Conservation (phyloP, 768 basidiomycete genomes). For the Boletus subcaerulescens region DNA sequence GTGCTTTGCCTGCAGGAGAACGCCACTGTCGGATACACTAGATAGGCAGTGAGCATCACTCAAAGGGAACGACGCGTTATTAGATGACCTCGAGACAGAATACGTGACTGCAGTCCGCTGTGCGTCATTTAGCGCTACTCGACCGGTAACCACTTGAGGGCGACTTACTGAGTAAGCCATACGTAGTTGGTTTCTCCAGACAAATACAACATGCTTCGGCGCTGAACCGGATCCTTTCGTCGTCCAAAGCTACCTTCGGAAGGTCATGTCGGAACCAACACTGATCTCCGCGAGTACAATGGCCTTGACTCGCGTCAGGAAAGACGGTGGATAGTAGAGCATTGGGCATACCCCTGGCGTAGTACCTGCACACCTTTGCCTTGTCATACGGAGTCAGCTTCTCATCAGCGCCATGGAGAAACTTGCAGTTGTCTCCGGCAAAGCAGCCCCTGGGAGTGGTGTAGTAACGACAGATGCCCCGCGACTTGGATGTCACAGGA, state of each 20-base stretch:
- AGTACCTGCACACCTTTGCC: conserved; percentile 67
- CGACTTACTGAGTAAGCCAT: conserved; percentile 61
- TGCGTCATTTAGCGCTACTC: conserved; percentile 3
- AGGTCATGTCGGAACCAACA: conserved; percentile 75
- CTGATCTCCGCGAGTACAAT: conserved; percentile 61
- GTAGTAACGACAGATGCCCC: conserved; percentile 72
- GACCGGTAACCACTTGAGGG: neutral
- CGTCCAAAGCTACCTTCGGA: conserved; percentile 17
- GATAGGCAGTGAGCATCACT: conserved; percentile 1
- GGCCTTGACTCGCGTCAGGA: conserved; percentile 43
- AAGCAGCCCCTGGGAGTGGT: conserved; percentile 64
- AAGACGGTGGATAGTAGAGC: neutral
- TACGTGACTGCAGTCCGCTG: conserved; percentile 73
- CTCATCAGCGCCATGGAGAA: conserved; percentile 58
- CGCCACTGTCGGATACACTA: conserved; percentile 84
- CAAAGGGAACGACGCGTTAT: neutral
- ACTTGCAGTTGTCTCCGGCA: conserved; percentile 68
- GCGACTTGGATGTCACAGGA: conserved; percentile 65
- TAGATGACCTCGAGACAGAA: conserved; percentile 66
- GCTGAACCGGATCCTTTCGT: conserved; percentile 29
- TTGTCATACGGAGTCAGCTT: conserved; percentile 67
- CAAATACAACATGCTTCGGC: conserved; percentile 68
- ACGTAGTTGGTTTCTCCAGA: conserved; percentile 66
- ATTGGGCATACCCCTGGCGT: conserved; percentile 46
- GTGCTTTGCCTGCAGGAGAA: conserved; percentile 49